Percentiles rank a stretch among this genome's conserved stretches.
phyloP scores from a whole-genome alignment of 2,329 filamentous ascomycete genomes.

The Plenodomus tracheiphilus region DNA sequence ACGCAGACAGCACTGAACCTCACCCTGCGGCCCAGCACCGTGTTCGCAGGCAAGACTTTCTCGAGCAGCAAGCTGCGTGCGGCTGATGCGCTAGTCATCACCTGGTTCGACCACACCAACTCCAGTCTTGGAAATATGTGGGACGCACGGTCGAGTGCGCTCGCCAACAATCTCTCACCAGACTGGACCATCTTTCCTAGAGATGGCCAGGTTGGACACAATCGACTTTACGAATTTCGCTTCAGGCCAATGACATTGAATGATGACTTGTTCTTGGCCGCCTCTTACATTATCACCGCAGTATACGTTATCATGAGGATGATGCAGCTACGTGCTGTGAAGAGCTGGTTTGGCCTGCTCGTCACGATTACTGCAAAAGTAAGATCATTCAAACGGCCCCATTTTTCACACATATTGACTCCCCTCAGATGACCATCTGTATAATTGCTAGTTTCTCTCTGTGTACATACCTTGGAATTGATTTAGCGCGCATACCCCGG shows the following conservation, averaged over 20 bases:
- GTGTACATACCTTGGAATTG: conserved; percentile 74
- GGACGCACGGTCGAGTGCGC: conserved; percentile 60
- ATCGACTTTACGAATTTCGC: conserved; percentile 75
- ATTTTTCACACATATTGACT: conserved; percentile 12
- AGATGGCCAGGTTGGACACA: conserved; percentile 58
- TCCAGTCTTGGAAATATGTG: conserved; percentile 67
- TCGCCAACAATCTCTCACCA: conserved; percentile 55
- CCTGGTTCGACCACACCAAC: conserved; percentile 69
- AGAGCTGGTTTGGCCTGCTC: conserved; percentile 73
- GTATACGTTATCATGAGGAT: conserved; percentile 69
- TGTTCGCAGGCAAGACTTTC: conserved; percentile 81
- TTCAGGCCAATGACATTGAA: conserved; percentile 72
- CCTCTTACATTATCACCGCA: conserved; percentile 67
- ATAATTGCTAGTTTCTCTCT: conserved; percentile 80
- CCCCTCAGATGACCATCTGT: conserved; percentile 62
- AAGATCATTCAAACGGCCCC: conserved; percentile 9
- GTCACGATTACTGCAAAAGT: conserved; percentile 69
- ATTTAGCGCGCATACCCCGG: conserved; percentile 73
- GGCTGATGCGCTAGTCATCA: conserved; percentile 78
- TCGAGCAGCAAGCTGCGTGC: conserved; percentile 68
- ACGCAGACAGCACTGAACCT: conserved; percentile 71
- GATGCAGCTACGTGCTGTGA: conserved; percentile 72
- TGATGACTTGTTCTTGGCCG: conserved; percentile 65
- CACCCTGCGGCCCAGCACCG: conserved; percentile 74
- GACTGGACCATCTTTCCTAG: conserved; percentile 69